Evolutionary conservation across 148 eudicot genomes (phyloP).

Genomic region (Suaeda aralocaspica): DNA sequence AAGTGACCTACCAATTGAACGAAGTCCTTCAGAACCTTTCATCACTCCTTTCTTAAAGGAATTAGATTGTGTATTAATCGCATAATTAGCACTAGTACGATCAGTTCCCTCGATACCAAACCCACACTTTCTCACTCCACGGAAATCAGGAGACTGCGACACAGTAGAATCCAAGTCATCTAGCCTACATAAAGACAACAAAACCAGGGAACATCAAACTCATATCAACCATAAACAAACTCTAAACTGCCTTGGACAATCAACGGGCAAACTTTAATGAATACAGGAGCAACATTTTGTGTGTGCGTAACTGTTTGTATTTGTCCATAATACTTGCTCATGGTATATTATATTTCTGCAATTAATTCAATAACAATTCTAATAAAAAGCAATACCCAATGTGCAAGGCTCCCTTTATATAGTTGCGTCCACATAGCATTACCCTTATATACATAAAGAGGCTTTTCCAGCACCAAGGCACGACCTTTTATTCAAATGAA

Average conservation of each 20-base stretch:
- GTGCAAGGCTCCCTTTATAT: too few relatives aligned
- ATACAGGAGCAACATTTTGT: background rate
- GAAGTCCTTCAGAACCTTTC: slow-evolving; percentile 76
- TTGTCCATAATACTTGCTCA: background rate
- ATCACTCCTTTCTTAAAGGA: slow-evolving; percentile 61
- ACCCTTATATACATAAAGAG: too few relatives aligned
- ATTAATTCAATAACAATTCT: too few relatives aligned
- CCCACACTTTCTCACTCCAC: slow-evolving; percentile 48
- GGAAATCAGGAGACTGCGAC: slow-evolving; percentile 48
- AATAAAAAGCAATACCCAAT: too few relatives aligned
- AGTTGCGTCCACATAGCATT: too few relatives aligned
- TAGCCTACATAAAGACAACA: slow-evolving; percentile 39
- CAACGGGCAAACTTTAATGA: background rate
- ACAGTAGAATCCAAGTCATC: slow-evolving; percentile 63
- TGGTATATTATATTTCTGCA: background rate
- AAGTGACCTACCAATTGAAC: slow-evolving; percentile 77
- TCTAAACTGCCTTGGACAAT: background rate
- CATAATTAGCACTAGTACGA: slow-evolving; percentile 26
- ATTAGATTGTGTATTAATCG: slow-evolving; percentile 42
- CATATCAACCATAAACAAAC: background rate
- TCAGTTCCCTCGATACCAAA: slow-evolving; percentile 53
- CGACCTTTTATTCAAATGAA: too few relatives aligned
- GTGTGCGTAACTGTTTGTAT: background rate
- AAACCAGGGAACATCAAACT: background rate
- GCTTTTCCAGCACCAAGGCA: too few relatives aligned